These are phyloP conservation scores for Coleophoma eucalyptorum DNA, from an alignment of 2,329 filamentous ascomycete species.

Conservation along the genomic window DNA sequence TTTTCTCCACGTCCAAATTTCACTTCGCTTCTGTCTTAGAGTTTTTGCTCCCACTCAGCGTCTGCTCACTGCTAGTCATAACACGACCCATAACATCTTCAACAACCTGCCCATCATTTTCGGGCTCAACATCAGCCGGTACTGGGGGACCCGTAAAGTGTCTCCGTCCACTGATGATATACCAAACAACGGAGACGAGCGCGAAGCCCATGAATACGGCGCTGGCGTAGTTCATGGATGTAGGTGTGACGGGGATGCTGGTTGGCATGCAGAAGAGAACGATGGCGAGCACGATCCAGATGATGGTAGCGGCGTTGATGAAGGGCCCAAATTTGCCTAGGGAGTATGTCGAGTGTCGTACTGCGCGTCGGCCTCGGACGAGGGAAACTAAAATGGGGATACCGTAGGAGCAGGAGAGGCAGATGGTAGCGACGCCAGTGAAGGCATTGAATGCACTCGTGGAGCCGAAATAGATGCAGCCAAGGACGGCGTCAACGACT, in stretches of 20 bases:
- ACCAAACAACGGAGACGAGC: slow-evolving; percentile 56
- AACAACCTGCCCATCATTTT: slow-evolving; percentile 18
- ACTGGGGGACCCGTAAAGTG: slow-evolving; percentile 55
- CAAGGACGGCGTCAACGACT: slow-evolving; percentile 64
- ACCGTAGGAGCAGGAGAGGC: slow-evolving; percentile 70
- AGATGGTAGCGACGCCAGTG: slow-evolving; percentile 77
- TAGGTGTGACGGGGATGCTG: slow-evolving; percentile 50
- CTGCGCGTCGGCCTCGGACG: slow-evolving; percentile 59
- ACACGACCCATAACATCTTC: slow-evolving; percentile 13
- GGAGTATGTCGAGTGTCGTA: slow-evolving; percentile 63
- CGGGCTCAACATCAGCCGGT: slow-evolving; percentile 17
- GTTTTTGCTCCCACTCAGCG: slow-evolving; percentile 2
- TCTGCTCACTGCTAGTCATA: slow-evolving; percentile 10
- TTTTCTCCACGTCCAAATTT: too few relatives aligned
- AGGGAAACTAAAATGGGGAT: slow-evolving; percentile 72
- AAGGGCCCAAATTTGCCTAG: slow-evolving; percentile 64
- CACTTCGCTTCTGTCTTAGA: neutral
- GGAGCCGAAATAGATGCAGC: slow-evolving; percentile 76
- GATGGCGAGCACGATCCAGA: slow-evolving; percentile 67
- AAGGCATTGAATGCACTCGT: slow-evolving; percentile 76
- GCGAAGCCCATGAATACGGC: slow-evolving; percentile 64
- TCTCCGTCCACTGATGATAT: slow-evolving; percentile 58
- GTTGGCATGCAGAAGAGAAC: slow-evolving; percentile 76
- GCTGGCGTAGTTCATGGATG: slow-evolving; percentile 63
- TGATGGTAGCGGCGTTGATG: slow-evolving; percentile 65